A percentile compares a stretch with the other conserved stretches of the same genome.
Conservation (phyloP, 306 rosid genomes). For the Echinosophora koreensis region DNA sequence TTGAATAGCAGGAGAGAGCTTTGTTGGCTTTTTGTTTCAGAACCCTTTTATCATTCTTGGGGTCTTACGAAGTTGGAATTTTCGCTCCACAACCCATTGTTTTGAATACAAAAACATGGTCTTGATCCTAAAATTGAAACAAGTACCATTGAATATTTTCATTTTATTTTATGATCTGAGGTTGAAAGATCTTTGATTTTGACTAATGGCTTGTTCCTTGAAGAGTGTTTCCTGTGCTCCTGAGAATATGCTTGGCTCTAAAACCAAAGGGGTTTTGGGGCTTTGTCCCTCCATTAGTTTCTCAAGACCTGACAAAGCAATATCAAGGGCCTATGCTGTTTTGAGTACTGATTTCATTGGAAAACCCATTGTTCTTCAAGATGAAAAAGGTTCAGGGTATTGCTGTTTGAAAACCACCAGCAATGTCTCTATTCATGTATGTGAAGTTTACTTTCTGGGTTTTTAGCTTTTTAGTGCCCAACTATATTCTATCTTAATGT, state of each 20-base stretch:
- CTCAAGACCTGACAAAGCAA: slow-evolving; percentile 4
- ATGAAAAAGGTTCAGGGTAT: background rate
- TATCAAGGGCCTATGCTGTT: slow-evolving; percentile 46
- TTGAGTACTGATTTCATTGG: too few relatives aligned
- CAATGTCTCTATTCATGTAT: slow-evolving; percentile 57
- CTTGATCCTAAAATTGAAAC: slow-evolving; percentile 16
- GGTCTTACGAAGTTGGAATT: too few relatives aligned
- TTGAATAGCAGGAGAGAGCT: too few relatives aligned
- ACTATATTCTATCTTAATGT: background rate
- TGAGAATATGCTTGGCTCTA: slow-evolving; percentile 49
- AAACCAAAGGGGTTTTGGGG: slow-evolving; percentile 46
- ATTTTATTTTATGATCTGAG: slow-evolving; percentile 25
- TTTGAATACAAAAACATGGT: background rate
- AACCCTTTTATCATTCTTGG: too few relatives aligned
- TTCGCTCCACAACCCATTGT: too few relatives aligned
- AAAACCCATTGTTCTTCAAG: too few relatives aligned
- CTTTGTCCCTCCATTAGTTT: too few relatives aligned
- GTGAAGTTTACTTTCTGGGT: slow-evolving; percentile 33
- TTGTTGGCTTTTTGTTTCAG: too few relatives aligned
- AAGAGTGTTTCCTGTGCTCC: slow-evolving; percentile 53
- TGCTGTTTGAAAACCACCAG: slow-evolving; percentile 47
- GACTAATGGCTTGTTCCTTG: slow-evolving; percentile 54
- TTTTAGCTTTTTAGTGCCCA: background rate
- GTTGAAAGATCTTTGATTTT: slow-evolving; percentile 26
- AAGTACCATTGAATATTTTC: background rate